These are phyloP conservation scores for Rhizophlyctis rosea DNA, from an alignment of 192 early-diverging fungal genomes.

Conservation along the genomic window DNA sequence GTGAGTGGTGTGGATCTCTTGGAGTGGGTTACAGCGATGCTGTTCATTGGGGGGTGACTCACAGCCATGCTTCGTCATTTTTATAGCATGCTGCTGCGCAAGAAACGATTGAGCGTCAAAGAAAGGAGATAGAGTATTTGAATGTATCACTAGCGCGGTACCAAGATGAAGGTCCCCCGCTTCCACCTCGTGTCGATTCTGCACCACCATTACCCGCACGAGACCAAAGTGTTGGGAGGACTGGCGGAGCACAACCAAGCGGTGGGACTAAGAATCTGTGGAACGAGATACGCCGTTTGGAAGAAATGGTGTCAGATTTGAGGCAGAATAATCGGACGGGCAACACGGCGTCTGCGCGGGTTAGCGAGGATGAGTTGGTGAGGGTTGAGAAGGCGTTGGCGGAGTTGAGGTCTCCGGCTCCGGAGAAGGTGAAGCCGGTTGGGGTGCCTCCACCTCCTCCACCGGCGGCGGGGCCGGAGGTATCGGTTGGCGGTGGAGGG, in stretches of 20 bases:
- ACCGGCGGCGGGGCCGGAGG: slow-evolving; percentile 11
- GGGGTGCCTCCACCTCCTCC: slow-evolving; percentile 19
- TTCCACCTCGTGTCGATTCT: not conserved
- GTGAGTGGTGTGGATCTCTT: slow-evolving; percentile 11
- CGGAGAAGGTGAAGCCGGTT: slow-evolving; percentile 1
- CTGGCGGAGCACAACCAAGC: slow-evolving; percentile 6
- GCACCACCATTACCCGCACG: not conserved
- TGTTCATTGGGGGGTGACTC: slow-evolving; percentile 2
- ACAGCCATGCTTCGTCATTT: no score
- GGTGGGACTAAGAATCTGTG: slow-evolving; percentile 21
- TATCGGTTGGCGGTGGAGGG: slow-evolving; percentile 3
- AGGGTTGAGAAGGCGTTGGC: not conserved
- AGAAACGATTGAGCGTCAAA: slow-evolving; percentile 14
- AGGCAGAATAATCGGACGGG: not conserved
- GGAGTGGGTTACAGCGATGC: no score
- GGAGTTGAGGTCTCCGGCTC: not conserved
- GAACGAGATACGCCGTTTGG: slow-evolving; percentile 37
- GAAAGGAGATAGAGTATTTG: slow-evolving; percentile 28
- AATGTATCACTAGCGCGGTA: slow-evolving; percentile 1
- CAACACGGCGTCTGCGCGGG: not conserved
- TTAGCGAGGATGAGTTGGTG: not conserved
- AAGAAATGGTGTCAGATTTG: slow-evolving; percentile 26
- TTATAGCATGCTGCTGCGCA: slow-evolving; percentile 20
- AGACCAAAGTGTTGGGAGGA: not conserved
- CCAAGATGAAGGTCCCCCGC: not conserved